These are phyloP conservation scores for Brassica carinata DNA, from an alignment of 345 rosid genomes.

Conservation along the genomic window DNA sequence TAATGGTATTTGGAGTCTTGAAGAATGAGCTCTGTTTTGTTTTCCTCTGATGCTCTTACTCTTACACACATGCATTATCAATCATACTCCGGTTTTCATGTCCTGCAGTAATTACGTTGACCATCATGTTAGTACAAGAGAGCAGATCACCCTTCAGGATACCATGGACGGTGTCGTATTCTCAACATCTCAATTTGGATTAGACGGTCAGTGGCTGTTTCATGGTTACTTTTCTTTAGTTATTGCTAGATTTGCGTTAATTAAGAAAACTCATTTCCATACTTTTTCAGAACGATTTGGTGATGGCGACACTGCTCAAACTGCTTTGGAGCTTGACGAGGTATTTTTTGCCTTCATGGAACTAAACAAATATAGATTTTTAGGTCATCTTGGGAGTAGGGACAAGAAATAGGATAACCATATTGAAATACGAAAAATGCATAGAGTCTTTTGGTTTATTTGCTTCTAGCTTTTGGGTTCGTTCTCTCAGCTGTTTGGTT, in stretches of 20 bases:
- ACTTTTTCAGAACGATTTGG: slow-evolving; percentile 87
- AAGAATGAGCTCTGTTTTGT: background rate
- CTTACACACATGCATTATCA: background rate
- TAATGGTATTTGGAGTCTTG: slow-evolving; percentile 2
- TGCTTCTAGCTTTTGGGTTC: slow-evolving; percentile 15
- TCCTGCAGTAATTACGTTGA: slow-evolving; percentile 86
- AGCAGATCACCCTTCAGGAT: slow-evolving; percentile 98
- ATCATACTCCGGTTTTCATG: background rate
- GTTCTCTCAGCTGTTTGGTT: slow-evolving; percentile 9
- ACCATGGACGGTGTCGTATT: slow-evolving; percentile 95
- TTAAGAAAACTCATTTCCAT: slow-evolving; percentile 9
- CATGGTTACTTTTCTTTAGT: slow-evolving; percentile 24
- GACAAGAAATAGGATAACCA: slow-evolving; percentile 16
- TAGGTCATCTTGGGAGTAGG: slow-evolving; percentile 24
- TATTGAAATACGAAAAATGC: background rate
- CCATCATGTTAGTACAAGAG: slow-evolving; percentile 93
- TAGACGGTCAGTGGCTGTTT: slow-evolving; percentile 75
- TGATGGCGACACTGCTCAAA: slow-evolving; percentile 95
- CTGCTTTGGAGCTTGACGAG: slow-evolving; percentile 92
- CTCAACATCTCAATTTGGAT: slow-evolving; percentile 95
- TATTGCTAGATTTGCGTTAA: slow-evolving; percentile 6
- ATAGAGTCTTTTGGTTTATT: slow-evolving; percentile 8
- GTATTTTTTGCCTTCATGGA: slow-evolving; percentile 45
- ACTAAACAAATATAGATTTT: background rate
- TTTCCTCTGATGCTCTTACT: background rate